Conservation (phyloP, 371 early-diverging fungal species). For the Blakeslea trispora region DNA sequence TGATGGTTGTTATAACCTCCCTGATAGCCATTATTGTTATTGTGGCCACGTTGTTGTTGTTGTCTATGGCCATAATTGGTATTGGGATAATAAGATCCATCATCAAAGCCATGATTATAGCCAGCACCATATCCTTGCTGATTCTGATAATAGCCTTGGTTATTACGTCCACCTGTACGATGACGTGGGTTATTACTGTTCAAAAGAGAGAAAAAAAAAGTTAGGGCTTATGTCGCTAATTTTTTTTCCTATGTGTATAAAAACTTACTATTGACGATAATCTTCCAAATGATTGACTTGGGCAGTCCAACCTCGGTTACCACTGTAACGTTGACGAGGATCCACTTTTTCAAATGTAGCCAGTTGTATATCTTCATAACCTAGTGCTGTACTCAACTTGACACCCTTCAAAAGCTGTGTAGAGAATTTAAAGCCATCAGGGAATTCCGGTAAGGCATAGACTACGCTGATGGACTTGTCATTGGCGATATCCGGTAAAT, state of each 20-base stretch:
- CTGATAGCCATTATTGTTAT: slow-evolving; percentile 13
- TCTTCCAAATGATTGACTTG: slow-evolving; percentile 52
- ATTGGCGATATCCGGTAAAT: slow-evolving; percentile 58
- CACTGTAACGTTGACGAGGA: slow-evolving; percentile 24
- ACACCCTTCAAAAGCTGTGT: slow-evolving; percentile 57
- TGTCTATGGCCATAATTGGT: slow-evolving; percentile 9
- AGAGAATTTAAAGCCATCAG: slow-evolving; percentile 44
- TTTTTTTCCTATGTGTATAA: too few relatives aligned
- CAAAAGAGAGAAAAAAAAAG: too few relatives aligned
- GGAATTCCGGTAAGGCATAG: slow-evolving; percentile 49
- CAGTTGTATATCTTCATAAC: slow-evolving; percentile 55
- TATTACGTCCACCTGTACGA: too few relatives aligned
- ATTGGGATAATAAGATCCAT: slow-evolving; percentile 19
- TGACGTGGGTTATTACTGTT: too few relatives aligned
- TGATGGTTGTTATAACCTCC: too few relatives aligned
- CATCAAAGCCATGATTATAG: slow-evolving; percentile 22
- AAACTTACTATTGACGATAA: slow-evolving; percentile 43
- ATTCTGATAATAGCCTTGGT: slow-evolving; percentile 23
- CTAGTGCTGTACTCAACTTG: slow-evolving; percentile 46
- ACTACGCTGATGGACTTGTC: slow-evolving; percentile 64
- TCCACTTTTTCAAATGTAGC: slow-evolving; percentile 55
- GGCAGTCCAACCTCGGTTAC: slow-evolving; percentile 43
- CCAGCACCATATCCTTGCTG: slow-evolving; percentile 36
- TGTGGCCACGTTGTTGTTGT: slow-evolving; percentile 17
- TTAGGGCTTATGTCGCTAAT: too few relatives aligned